Conservation (phyloP, 169 alveolate genomes). For the Plasmodium adleri region DNA sequence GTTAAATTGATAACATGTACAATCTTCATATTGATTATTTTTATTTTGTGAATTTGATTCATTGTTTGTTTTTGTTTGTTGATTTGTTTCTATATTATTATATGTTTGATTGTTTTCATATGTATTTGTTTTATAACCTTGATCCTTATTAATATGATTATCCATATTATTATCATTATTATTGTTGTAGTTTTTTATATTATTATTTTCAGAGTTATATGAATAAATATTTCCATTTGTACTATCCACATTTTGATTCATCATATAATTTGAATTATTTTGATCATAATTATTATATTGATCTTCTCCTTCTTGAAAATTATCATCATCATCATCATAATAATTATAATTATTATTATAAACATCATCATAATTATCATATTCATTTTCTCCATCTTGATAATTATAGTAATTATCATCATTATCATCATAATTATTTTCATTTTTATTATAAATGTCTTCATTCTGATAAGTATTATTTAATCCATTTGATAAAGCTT, state of each 20-base stretch:
- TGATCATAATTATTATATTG: too few relatives aligned
- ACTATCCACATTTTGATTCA: too few relatives aligned
- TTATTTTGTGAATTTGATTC: conserved; percentile 20
- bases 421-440: neutral
- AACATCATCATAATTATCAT: neutral
- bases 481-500: conserved; percentile 1
- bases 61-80: neutral
- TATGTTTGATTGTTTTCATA: too few relatives aligned
- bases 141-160: neutral
- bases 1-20: conserved; percentile 62
- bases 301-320: neutral
- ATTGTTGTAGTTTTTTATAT: too few relatives aligned
- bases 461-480: conserved; percentile 12
- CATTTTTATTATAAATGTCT: neutral
- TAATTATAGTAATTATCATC: conserved; percentile 1
- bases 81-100: neutral
- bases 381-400: neutral
- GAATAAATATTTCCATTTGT: too few relatives aligned
- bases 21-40: conserved; percentile 28
- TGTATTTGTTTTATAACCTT: neutral
- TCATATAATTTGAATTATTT: too few relatives aligned
- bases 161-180: neutral
- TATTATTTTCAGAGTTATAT: too few relatives aligned
- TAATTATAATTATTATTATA: neutral
- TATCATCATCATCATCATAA: neutral